phyloP scores from a whole-genome alignment of 805 yeast species.

The Saturnispora sanitii region DNA sequence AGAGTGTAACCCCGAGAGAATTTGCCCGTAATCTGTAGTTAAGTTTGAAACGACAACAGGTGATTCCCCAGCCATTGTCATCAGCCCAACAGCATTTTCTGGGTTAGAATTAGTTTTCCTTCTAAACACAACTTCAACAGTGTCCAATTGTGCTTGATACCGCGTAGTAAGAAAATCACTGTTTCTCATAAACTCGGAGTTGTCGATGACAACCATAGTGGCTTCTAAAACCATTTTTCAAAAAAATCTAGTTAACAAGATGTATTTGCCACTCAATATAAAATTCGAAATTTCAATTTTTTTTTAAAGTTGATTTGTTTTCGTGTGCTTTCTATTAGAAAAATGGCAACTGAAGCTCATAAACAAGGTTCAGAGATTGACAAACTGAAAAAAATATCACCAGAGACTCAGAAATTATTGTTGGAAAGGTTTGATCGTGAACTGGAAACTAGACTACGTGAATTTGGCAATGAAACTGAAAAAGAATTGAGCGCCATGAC shows the following conservation, averaged over 20 bases:
- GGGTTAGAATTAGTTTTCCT: conserved; percentile 84
- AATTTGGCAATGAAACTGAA: too few relatives aligned
- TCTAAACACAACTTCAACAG: conserved; percentile 79
- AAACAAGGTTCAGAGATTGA: too few relatives aligned
- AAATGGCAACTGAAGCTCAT: too few relatives aligned
- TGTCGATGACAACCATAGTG: conserved; percentile 89
- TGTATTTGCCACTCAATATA: conserved; percentile 3
- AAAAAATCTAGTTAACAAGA: not conserved
- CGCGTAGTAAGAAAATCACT: conserved; percentile 88
- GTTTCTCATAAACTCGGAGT: conserved; percentile 91
- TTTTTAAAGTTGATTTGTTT: not conserved
- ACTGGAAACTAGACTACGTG: too few relatives aligned
- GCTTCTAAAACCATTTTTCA: conserved; percentile 83
- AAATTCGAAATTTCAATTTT: not conserved
- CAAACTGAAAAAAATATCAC: too few relatives aligned
- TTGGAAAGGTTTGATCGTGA: too few relatives aligned
- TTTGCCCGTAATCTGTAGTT: conserved; percentile 78
- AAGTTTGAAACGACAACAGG: conserved; percentile 85
- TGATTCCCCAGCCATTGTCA: conserved; percentile 79
- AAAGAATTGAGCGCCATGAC: too few relatives aligned
- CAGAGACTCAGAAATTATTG: too few relatives aligned
- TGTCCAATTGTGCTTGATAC: conserved; percentile 85
- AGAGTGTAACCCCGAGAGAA: conserved; percentile 75
- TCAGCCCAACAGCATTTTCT: conserved; percentile 85
- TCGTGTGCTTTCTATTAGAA: too few relatives aligned